Percentiles rank a stretch among this genome's conserved stretches.
Evolutionary conservation across 345 rosid genomes (phyloP).

Genomic region (Pugionium cornutum): DNA sequence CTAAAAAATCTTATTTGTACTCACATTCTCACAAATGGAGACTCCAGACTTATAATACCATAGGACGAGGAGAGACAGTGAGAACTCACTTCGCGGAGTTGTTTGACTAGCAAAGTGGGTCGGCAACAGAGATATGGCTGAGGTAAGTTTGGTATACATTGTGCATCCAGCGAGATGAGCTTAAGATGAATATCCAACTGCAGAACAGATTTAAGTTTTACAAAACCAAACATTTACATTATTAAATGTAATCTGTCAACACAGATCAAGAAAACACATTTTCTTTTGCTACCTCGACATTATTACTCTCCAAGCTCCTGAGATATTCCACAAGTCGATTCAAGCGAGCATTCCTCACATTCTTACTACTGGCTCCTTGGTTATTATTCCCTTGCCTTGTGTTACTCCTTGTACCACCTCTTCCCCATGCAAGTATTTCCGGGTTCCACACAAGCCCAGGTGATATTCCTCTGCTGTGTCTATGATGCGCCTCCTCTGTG

Average conservation of each 20-base stretch:
- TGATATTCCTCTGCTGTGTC: constrained; percentile 63
- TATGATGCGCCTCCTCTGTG: constrained; percentile 45
- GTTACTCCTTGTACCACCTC: constrained; percentile 86
- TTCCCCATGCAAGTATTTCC: constrained; percentile 89
- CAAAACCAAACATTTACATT: not conserved
- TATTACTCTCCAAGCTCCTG: constrained; percentile 57
- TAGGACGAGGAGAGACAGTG: constrained; percentile 31
- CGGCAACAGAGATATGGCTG: constrained; percentile 71
- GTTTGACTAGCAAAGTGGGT: constrained; percentile 63
- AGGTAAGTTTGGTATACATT: constrained; percentile 58
- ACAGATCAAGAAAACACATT: constrained; percentile 8
- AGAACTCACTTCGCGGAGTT: constrained; percentile 71
- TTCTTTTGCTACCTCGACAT: constrained; percentile 57
- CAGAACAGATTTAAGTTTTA: constrained; percentile 31
- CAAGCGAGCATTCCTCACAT: constrained; percentile 59
- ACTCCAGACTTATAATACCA: constrained; percentile 30
- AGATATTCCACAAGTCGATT: constrained; percentile 74
- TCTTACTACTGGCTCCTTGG: constrained; percentile 54
- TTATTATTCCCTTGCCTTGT: constrained; percentile 69
- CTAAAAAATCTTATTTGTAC: not conserved
- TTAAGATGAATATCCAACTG: constrained; percentile 69
- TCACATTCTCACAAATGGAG: constrained; percentile 20
- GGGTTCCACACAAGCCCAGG: constrained; percentile 74
- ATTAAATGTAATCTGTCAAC: constrained; percentile 1
- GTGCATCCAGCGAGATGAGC: constrained; percentile 67